Evolutionary conservation across 2,329 filamentous ascomycete genomes (phyloP).

Genomic region (Eutypa lata): DNA sequence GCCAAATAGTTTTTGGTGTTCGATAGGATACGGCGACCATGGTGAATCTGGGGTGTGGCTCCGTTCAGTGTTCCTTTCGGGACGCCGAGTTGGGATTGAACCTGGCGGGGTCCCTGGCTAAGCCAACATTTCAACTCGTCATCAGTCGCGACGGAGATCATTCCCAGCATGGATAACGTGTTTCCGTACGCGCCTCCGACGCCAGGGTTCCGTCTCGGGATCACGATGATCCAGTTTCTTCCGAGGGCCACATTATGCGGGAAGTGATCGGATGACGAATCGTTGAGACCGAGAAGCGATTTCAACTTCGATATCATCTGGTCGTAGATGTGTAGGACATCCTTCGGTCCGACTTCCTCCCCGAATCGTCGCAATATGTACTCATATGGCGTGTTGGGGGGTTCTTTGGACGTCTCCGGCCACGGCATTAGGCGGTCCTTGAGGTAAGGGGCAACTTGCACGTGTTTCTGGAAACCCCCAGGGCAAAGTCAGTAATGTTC

Average conservation of each 20-base stretch:
- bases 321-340: constrained; percentile 22
- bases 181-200: constrained; percentile 39
- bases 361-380: constrained; percentile 32
- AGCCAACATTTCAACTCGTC: constrained; percentile 35
- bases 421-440: constrained; percentile 24
- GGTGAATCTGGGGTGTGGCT: neutral
- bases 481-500: constrained; percentile 22
- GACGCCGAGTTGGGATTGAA: constrained; percentile 36
- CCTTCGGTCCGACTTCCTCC: constrained; percentile 14
- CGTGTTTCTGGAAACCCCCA: constrained; percentile 46
- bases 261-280: constrained; percentile 10
- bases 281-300: constrained; percentile 4
- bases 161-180: constrained; percentile 45
- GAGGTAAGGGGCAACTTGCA: constrained; percentile 39
- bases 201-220: constrained; percentile 37
- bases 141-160: constrained; percentile 34
- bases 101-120: constrained; percentile 29
- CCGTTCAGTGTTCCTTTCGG: neutral
- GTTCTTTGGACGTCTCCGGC: constrained; percentile 13
- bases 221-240: constrained; percentile 42
- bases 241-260: constrained; percentile 46
- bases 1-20: neutral
- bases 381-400: constrained; percentile 30
- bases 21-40: neutral
- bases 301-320: constrained; percentile 20